Conservation (phyloP, 2,329 filamentous ascomycete species). For the Monilinia fructigena region DNA sequence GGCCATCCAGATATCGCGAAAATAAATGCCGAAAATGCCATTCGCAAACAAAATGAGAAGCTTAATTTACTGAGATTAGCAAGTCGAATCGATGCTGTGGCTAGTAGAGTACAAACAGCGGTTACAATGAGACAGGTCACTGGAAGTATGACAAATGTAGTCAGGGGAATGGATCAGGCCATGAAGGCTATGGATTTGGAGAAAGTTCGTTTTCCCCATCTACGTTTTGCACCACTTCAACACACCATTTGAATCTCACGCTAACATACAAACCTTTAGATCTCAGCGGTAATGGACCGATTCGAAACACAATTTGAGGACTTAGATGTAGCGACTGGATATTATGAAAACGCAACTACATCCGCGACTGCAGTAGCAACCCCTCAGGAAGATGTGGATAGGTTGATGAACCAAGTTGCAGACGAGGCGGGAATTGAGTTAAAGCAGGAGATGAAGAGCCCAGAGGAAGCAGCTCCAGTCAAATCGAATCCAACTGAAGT, state of each 20-base stretch:
- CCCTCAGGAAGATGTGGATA: slow-evolving; percentile 82
- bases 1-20: slow-evolving; percentile 60
- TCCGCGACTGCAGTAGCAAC: slow-evolving; percentile 73
- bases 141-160: slow-evolving; percentile 61
- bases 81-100: slow-evolving; percentile 59
- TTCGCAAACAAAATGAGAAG: slow-evolving; percentile 62
- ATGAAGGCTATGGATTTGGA: slow-evolving; percentile 65
- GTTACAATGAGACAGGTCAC: slow-evolving; percentile 62
- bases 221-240: neutral
- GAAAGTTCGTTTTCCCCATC: slow-evolving; percentile 46
- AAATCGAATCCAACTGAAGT: slow-evolving; percentile 70
- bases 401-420: slow-evolving; percentile 78
- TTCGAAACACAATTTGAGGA: slow-evolving; percentile 59
- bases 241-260: neutral
- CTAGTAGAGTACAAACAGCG: slow-evolving; percentile 59
- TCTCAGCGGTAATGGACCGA: slow-evolving; percentile 64
- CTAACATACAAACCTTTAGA: slow-evolving; percentile 43
- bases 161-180: slow-evolving; percentile 59
- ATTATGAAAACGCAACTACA: slow-evolving; percentile 80
- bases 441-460: slow-evolving; percentile 66
- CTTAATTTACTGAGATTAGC: slow-evolving; percentile 57
- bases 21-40: slow-evolving; percentile 62
- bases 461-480: slow-evolving; percentile 55
- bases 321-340: slow-evolving; percentile 47
- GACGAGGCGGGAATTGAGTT: slow-evolving; percentile 86